Percentiles rank a stretch among this genome's conserved stretches.
Evolutionary conservation across 148 eudicot genomes (phyloP).

Genomic region (Silene uniflora): DNA sequence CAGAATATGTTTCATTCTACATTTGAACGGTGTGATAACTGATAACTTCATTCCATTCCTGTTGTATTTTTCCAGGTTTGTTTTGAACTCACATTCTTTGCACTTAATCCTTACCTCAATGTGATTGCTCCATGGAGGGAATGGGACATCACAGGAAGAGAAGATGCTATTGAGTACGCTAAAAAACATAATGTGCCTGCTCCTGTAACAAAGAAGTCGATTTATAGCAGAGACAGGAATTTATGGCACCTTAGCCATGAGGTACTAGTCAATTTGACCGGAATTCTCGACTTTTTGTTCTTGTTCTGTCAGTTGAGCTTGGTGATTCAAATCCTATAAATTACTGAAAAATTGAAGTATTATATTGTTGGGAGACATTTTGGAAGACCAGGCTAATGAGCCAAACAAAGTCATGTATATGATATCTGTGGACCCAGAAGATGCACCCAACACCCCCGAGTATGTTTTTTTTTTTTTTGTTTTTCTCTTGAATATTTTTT

Average conservation of each 20-base stretch:
- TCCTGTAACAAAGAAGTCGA: conserved; percentile 91
- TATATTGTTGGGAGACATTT: conserved; percentile 68
- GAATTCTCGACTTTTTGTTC: not conserved
- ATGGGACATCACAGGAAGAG: conserved; percentile 86
- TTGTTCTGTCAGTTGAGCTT: not conserved
- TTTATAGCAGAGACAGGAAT: conserved; percentile 91
- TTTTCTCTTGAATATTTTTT: conserved; percentile 55
- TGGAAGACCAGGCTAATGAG: conserved; percentile 90
- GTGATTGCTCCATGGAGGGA: conserved; percentile 98
- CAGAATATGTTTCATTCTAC: conserved; percentile 7
- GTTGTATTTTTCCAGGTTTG: conserved; percentile 51
- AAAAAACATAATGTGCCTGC: conserved; percentile 79
- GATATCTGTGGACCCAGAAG: conserved; percentile 89
- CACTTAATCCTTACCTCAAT: conserved; percentile 74
- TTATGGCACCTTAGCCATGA: conserved; percentile 95
- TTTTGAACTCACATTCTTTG: conserved; percentile 90
- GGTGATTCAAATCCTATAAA: not conserved
- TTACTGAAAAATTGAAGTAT: not conserved
- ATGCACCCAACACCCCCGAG: conserved; percentile 85
- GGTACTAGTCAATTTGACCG: conserved; percentile 34
- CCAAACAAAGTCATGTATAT: conserved; percentile 94
- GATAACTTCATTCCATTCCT: not conserved
- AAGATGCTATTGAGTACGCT: conserved; percentile 94
- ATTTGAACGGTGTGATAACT: not conserved
- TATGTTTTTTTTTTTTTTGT: conserved; percentile 25